Evolutionary conservation across 352 stramenopile genomes (phyloP).

Genomic region (Pythium rhizo-oryzae): DNA sequence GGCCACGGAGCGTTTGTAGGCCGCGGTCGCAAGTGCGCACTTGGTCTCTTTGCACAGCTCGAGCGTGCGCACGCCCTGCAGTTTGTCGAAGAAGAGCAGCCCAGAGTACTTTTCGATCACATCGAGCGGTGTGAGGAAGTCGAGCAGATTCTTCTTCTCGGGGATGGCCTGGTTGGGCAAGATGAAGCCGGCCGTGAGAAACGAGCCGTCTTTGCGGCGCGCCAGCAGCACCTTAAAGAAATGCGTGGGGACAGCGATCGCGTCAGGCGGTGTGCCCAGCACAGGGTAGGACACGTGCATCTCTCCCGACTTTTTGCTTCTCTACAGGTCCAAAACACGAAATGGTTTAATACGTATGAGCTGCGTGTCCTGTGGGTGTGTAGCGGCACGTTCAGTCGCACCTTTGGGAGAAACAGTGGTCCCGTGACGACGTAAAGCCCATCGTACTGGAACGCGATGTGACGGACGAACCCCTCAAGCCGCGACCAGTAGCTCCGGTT

Average conservation of each 20-base stretch:
- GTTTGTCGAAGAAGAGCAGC: constrained; percentile 93
- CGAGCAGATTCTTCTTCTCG: constrained; percentile 68
- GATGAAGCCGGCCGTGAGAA: constrained; percentile 93
- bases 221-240: constrained; percentile 97
- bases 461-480: constrained; percentile 86
- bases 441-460: constrained; percentile 78
- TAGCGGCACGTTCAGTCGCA: constrained; percentile 17
- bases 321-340: constrained; percentile 23
- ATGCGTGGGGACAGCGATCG: constrained; percentile 94
- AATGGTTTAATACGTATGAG: too few species aligned
- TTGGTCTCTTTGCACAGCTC: constrained; percentile 74
- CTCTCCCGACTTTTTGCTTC: constrained; percentile 58
- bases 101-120: constrained; percentile 94
- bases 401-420: constrained; percentile 92
- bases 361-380: too few species aligned
- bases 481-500: constrained; percentile 90
- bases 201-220: constrained; percentile 44
- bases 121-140: constrained; percentile 90
- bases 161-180: constrained; percentile 90
- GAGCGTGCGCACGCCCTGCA: constrained; percentile 46
- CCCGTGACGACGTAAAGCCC: constrained; percentile 92
- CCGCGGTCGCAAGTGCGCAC: constrained; percentile 46
- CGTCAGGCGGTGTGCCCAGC: constrained; percentile 85
- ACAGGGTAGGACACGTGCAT: constrained; percentile 76
- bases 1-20: constrained; percentile 46